Base-by-base conservation (phyloP, 257 asterid species). In the Jacaranda copaia region DNA sequence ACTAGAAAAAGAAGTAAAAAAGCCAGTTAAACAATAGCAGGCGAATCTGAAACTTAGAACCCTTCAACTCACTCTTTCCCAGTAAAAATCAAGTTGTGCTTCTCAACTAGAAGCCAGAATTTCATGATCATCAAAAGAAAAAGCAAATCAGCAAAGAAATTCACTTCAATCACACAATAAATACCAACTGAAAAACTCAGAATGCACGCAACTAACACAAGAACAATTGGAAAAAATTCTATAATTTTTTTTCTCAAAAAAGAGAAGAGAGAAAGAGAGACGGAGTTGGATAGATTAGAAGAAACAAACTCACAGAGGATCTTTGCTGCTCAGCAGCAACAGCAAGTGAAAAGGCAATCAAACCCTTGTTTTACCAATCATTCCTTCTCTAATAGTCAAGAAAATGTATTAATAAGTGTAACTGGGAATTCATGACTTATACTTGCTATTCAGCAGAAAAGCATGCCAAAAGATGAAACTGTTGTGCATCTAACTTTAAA, bases 301-400 rank as follows among this genome's bases (percentile, higher is more conserved):
- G 11, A n/a, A 8, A 53, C 32, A 1, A 74, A 86, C 91, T 83
- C 35, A 91, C 96, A 73, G 92, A 79, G 70, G 97, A 79, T 62
- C 96, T 85, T 16, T 89, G 81, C 53, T 89, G 93, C 75, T 88
- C 93, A 72, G 97, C 97, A 43, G 93, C 96, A 75, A 88, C 88
- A 76, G 96, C 96, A 61, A 91, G 97, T 68, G 86, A 88, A 74
- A 91, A 91, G 64, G 97, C 96, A n/a, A 91, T 80, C 85, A 91
- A 82, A 87, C 89, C 97, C 32, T 25, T 25, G 32, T 25, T 25
- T 25, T 25, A 25, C 32, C 32, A 25, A 25, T 25, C 32, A 25
- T 25, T 25, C 32, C 32, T 25, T 25, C 32, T 25, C 32, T 25
- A 25, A 25, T 25, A 25, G 32, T 25, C 32, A 25, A 25, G 32